Percentiles rank a stretch among this genome's conserved stretches.
These are phyloP conservation scores for Pulicaria dysenterica DNA, from an alignment of 129 eudicot species.

Conservation along the genomic window DNA sequence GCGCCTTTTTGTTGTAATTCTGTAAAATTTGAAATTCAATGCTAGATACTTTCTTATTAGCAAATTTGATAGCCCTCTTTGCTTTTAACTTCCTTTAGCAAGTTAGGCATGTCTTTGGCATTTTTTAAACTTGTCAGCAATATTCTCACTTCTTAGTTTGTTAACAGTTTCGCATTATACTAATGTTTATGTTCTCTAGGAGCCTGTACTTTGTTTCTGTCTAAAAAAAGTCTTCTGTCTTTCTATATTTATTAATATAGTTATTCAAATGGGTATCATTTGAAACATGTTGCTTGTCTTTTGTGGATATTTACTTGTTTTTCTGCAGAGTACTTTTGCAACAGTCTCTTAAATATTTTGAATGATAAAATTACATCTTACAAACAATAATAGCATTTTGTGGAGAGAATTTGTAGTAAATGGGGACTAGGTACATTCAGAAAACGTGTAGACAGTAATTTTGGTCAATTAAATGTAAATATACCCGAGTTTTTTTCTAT, in stretches of 20 bases:
- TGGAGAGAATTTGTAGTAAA: not conserved
- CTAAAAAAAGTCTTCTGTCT: not conserved
- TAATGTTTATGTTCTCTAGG: not conserved
- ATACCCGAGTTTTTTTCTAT: not conserved
- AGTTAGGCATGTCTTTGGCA: not conserved
- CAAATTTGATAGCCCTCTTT: not conserved
- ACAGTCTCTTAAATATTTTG: not conserved
- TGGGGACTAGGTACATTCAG: not conserved
- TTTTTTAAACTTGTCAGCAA: not conserved
- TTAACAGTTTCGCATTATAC: not conserved
- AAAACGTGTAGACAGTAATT: not conserved
- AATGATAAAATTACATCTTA: not conserved
- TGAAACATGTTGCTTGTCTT: not conserved
- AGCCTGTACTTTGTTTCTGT: not conserved
- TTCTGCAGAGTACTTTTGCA: not conserved
- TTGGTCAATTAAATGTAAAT: not conserved
- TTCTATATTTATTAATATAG: not conserved
- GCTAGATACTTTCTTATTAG: not conserved
- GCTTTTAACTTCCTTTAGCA: not conserved
- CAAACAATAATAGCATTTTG: not conserved
- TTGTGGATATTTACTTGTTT: not conserved
- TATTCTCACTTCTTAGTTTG: not conserved
- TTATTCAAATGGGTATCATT: not conserved
- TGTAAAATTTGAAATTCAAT: no score
- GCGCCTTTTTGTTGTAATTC: no score